Evolutionary conservation across 1,139 yeast genomes (phyloP), one percentile per base, ranked within the genome.

Genomic region (Saccharomycopsis crataegensis): DNA sequence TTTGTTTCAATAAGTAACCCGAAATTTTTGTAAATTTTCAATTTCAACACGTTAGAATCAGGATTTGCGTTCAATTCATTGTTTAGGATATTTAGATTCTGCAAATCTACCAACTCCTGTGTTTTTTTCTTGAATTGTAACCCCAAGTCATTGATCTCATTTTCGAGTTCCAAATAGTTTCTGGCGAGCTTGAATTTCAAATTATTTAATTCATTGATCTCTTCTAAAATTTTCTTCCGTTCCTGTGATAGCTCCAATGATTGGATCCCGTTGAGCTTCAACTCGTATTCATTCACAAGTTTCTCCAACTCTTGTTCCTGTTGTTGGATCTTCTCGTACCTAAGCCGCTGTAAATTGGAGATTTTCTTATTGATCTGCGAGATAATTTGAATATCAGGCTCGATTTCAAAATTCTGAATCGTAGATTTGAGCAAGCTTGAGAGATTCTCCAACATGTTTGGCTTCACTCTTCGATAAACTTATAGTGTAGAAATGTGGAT

Each of bases 1-100:
- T 22, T 22, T 22, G 40, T 37, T 9, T 54, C 49, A n/a, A 57
- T 42, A 8, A 55, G 32, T 9, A 57, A 36, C 16, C 59, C 59
- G 3, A 57, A 55, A 37, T 57, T 57, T 34, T 52, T 57, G 40
- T 51, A 57, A 8, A 57, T 41, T 42, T 55, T 57, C 22, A 57
- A 41, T 32, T 57, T 57, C 38, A 57, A 50, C 17, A 52, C 58
- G 28, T 50, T 57, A 5, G 58, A 55, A 44, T 55, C 57, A 9
- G 59, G 59, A 40, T 57, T 52, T 16, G 44, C 38, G 38, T 17
- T 43, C 37, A 57, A 45, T 34, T 55, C 57, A 9, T 55, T 33
- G 33, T 47, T 53, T 17, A 57, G 45, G 17, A 55, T 36, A 46
- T 55, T 57, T 46, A 55, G 42, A 28, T 55, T 52, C 36, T 55